phyloP scores from a whole-genome alignment of 2,329 filamentous ascomycete genomes.

The Pseudocercospora cruenta region DNA sequence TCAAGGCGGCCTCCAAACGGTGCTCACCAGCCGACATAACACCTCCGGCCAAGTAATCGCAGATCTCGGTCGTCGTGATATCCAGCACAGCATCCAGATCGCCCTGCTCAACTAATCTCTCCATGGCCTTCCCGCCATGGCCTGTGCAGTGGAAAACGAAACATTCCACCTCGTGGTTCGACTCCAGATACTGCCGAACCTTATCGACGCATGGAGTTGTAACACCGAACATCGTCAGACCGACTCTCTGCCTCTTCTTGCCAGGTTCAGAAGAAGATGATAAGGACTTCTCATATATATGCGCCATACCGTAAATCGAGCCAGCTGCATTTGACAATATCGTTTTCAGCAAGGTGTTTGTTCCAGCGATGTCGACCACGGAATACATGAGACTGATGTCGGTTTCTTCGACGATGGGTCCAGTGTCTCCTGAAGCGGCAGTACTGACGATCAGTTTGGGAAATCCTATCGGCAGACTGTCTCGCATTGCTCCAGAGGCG shows the following conservation, averaged over 20 bases:
- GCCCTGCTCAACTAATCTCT: constrained; percentile 61
- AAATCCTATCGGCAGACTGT: constrained; percentile 64
- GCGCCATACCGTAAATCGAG: constrained; percentile 63
- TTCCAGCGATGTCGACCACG: constrained; percentile 70
- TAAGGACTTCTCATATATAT: constrained; percentile 43
- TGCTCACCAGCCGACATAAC: constrained; percentile 62
- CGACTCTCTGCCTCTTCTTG: constrained; percentile 55
- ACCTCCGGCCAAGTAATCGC: constrained; percentile 66
- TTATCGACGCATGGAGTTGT: constrained; percentile 67
- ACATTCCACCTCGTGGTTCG: constrained; percentile 55
- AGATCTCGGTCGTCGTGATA: constrained; percentile 72
- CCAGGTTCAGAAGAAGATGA: constrained; percentile 1
- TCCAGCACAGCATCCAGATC: constrained; percentile 69
- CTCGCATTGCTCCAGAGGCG: constrained; percentile 63
- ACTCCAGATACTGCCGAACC: constrained; percentile 57
- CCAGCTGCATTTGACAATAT: constrained; percentile 67
- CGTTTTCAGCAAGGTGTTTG: constrained; percentile 61
- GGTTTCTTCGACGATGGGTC: constrained; percentile 66
- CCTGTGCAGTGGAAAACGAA: constrained; percentile 74
- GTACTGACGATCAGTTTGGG: constrained; percentile 73
- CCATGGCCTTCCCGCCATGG: constrained; percentile 70
- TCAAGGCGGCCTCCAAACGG: constrained; percentile 61
- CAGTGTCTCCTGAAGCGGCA: constrained; percentile 68
- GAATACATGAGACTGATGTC: constrained; percentile 73
- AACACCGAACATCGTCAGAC: constrained; percentile 75